Conservation (phyloP, 495 filamentous ascomycete genomes). For the Copromyces sp. region DNA sequence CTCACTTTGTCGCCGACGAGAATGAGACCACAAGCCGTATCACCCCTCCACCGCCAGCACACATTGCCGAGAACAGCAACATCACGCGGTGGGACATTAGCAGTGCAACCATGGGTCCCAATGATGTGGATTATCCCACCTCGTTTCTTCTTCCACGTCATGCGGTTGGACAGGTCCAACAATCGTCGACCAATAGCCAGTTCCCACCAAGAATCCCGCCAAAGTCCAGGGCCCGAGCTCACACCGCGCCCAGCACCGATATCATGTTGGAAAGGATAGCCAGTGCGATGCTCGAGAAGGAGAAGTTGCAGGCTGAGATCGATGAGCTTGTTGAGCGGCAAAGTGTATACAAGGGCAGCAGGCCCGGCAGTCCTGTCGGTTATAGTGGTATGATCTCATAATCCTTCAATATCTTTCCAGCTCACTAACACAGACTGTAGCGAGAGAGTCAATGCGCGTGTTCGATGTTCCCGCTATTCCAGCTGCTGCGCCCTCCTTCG, state of each 20-base stretch:
- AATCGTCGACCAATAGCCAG: conserved; percentile 12
- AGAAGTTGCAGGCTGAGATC: conserved; percentile 41
- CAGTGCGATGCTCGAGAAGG: conserved; percentile 41
- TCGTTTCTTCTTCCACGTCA: conserved; percentile 43
- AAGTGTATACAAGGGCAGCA: conserved; percentile 39
- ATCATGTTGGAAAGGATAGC: conserved; percentile 41
- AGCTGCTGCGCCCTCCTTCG: conserved; percentile 38
- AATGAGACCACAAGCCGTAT: conserved; percentile 17
- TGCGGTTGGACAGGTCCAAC: conserved; percentile 23
- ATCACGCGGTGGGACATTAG: conserved; percentile 24
- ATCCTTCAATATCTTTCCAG: background rate
- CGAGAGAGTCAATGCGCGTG: conserved; percentile 29
- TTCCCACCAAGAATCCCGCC: conserved; percentile 19
- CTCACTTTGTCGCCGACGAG: conserved; percentile 32
- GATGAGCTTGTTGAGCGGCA: conserved; percentile 43
- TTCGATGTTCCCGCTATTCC: conserved; percentile 33
- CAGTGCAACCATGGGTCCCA: conserved; percentile 22
- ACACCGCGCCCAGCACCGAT: conserved; percentile 27
- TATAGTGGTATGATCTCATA: background rate
- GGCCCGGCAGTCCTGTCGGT: conserved; percentile 35
- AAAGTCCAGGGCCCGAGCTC: conserved; percentile 23
- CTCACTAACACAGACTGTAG: background rate
- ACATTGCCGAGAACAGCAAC: conserved; percentile 21
- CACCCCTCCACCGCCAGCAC: conserved; percentile 32
- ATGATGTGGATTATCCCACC: conserved; percentile 36